Percentiles rank a stretch among this genome's conserved stretches.
phyloP scores from a whole-genome alignment of 257 asterid species.

The Solanum paucissectum region DNA sequence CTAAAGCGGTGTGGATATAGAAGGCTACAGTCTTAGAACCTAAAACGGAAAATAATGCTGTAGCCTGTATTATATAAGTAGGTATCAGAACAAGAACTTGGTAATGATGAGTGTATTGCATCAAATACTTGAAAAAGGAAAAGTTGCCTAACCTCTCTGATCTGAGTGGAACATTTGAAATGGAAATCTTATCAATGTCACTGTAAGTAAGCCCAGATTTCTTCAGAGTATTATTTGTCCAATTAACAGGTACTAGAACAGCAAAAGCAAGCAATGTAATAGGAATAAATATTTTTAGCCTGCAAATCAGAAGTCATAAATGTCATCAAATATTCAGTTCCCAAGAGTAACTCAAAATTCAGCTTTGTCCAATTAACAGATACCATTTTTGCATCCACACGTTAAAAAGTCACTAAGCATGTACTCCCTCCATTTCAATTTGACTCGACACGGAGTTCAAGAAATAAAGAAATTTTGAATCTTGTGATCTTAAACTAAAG shows the following conservation, averaged over 20 bases:
- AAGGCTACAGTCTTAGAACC: background rate
- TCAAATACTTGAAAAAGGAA: background rate
- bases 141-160: constrained; percentile 50
- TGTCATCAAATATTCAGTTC: background rate
- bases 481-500: background rate
- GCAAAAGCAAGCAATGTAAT: constrained; percentile 69
- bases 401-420: background rate
- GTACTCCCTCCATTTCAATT: background rate
- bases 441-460: background rate
- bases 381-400: background rate
- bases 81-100: background rate
- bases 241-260: constrained; percentile 78
- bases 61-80: background rate
- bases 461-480: background rate
- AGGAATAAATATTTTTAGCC: constrained; percentile 88
- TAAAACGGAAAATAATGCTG: background rate
- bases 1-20: background rate
- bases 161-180: constrained; percentile 65
- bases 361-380: background rate
- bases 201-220: constrained; percentile 42
- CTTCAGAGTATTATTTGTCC: constrained; percentile 70
- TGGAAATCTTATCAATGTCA: constrained; percentile 79
- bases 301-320: constrained; percentile 22
- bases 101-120: background rate
- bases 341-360: background rate